These are phyloP conservation scores for Vitis hybrid DNA, from an alignment of 177 flowering plant species.

Conservation along the genomic window DNA sequence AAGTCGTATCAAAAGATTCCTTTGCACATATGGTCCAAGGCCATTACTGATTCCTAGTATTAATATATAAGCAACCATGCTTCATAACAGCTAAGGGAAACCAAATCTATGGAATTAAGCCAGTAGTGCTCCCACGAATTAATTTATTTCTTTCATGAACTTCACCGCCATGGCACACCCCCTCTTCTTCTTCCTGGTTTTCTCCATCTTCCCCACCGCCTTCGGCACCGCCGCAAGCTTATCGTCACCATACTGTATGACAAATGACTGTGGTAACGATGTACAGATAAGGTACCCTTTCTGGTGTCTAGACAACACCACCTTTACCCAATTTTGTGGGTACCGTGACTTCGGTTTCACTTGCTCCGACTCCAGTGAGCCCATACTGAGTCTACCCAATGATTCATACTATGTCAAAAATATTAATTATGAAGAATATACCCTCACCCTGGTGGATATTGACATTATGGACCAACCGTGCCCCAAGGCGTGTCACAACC, in stretches of 20 bases:
- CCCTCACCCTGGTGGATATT: not conserved
- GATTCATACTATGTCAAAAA: not conserved
- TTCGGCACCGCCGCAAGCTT: not conserved
- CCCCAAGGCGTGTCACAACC: constrained; percentile 12
- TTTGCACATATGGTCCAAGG: no score
- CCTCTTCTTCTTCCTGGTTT: no score
- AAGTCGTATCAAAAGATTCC: no score
- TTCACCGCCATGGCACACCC: no score
- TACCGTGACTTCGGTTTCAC: constrained; percentile 13
- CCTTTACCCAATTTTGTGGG: constrained; percentile 1
- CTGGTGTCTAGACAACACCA: not conserved
- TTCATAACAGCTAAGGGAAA: no score
- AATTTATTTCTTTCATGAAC: no score
- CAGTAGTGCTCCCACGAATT: no score
- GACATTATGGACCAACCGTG: not conserved
- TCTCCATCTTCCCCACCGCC: not conserved
- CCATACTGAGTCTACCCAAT: not conserved
- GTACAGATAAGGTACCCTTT: constrained; percentile 20
- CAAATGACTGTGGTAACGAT: not conserved
- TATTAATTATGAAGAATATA: not conserved
- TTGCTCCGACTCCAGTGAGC: not conserved
- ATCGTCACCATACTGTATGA: not conserved
- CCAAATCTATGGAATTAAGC: no score
- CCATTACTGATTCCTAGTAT: no score
- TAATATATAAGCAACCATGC: no score